A percentile compares a stretch with the other conserved stretches of the same genome.
These are phyloP conservation scores for Ophiostoma sp. DNA, from an alignment of 2,329 filamentous ascomycete species.

Conservation along the genomic window DNA sequence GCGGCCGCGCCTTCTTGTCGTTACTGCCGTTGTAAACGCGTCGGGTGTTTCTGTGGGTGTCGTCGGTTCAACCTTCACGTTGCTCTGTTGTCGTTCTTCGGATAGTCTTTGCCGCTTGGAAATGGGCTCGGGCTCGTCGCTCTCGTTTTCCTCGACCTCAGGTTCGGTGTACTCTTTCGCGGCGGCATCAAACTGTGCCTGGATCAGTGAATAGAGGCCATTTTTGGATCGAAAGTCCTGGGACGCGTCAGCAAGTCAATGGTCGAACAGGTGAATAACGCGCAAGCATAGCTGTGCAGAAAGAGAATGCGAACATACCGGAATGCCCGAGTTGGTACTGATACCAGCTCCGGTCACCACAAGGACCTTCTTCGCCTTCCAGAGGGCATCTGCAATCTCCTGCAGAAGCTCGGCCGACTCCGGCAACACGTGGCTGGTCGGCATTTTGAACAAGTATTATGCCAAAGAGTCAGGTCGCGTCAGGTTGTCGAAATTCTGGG, in stretches of 20 bases:
- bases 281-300: neutral
- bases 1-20: neutral
- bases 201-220: conserved; percentile 70
- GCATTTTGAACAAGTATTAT: conserved; percentile 47
- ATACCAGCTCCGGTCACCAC: conserved; percentile 73
- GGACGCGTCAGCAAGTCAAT: conserved; percentile 20
- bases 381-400: conserved; percentile 63
- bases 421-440: conserved; percentile 57
- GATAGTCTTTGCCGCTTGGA: conserved; percentile 41
- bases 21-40: neutral
- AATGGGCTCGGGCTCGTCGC: conserved; percentile 25
- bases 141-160: conserved; percentile 5
- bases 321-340: conserved; percentile 74
- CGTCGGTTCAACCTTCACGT: neutral
- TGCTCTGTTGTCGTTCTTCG: neutral
- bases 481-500: neutral
- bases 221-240: conserved; percentile 73
- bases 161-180: conserved; percentile 36
- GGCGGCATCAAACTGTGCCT: conserved; percentile 63
- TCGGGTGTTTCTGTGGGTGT: neutral
- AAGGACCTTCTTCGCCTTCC: conserved; percentile 67
- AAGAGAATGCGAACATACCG: conserved; percentile 48
- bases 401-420: conserved; percentile 58
- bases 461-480: neutral
- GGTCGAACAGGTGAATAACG: neutral